Evolutionary conservation across 2,329 filamentous ascomycete genomes (phyloP).

Genomic region (Calonectria leucothoes): DNA sequence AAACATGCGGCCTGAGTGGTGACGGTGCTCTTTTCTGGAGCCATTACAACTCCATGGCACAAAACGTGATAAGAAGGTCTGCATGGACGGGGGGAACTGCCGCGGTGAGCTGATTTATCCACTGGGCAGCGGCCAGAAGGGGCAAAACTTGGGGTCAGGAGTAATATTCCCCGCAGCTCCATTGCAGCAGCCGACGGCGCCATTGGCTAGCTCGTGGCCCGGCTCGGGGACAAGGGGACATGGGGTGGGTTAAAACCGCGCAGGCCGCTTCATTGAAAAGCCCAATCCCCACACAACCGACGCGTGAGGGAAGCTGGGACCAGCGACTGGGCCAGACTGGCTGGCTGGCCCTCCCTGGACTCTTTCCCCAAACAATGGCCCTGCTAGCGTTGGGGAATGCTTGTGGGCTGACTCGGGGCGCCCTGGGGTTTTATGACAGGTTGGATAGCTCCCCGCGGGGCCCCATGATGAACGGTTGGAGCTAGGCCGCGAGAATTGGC

Average conservation of each 20-base stretch:
- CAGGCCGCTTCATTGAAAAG: not conserved
- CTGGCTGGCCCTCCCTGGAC: not conserved
- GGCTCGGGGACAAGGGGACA: not conserved
- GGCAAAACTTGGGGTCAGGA: slow-evolving; percentile 7
- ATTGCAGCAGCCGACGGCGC: slow-evolving; percentile 1
- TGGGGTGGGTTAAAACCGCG: slow-evolving; percentile 13
- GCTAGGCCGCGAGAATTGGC: slow-evolving; percentile 1
- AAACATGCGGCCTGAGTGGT: slow-evolving; percentile 14
- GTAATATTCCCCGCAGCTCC: slow-evolving; percentile 18
- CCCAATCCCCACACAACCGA: not conserved
- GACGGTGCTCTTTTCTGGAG: slow-evolving; percentile 14
- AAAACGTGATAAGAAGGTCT: not conserved
- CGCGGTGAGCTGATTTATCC: slow-evolving; percentile 13
- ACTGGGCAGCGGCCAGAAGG: not conserved
- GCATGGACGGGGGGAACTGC: slow-evolving; percentile 7
- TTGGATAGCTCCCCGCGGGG: slow-evolving; percentile 17
- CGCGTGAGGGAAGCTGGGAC: no score
- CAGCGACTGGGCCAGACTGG: not conserved
- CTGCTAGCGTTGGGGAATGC: slow-evolving; percentile 13
- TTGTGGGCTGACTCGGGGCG: slow-evolving; percentile 12
- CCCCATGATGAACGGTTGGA: slow-evolving; percentile 10
- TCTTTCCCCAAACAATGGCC: not conserved
- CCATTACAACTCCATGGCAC: slow-evolving; percentile 17
- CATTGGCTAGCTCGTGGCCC: not conserved
- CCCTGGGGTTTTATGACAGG: slow-evolving; percentile 10